phyloP scores from a whole-genome alignment of 139 green algal species.

The Limnomonas spitsbergensis region DNA sequence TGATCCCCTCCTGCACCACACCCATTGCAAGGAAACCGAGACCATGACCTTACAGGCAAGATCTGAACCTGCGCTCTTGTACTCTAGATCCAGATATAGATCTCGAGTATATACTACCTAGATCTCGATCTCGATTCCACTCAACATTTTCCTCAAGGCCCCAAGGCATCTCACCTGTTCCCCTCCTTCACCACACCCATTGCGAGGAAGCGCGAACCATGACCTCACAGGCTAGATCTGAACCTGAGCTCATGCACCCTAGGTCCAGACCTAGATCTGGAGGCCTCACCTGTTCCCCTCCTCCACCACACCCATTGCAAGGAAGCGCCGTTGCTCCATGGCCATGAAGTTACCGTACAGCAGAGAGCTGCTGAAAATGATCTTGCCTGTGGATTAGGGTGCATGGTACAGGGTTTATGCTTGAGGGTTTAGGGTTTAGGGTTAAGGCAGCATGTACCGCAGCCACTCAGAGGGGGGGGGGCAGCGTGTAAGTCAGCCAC shows the following conservation, averaged over 20 bases:
- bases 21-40: conserved; percentile 40
- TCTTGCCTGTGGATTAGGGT: conserved; percentile 13
- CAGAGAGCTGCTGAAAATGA: conserved; percentile 22
- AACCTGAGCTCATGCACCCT: no score
- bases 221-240: no score
- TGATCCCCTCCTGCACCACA: conserved; percentile 40
- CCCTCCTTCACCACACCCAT: conserved; percentile 45
- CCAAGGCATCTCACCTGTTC: no score
- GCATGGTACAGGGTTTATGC: neutral
- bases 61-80: no score
- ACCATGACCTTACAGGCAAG: no score
- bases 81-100: no score
- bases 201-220: conserved; percentile 31
- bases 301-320: conserved; percentile 46
- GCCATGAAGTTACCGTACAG: conserved; percentile 49
- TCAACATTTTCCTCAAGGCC: no score
- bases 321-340: conserved; percentile 44
- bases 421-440: neutral
- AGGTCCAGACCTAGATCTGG: no score
- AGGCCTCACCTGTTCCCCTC: conserved; percentile 33
- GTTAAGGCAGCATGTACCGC: neutral
- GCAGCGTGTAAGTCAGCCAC: neutral
- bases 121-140: no score
- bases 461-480: no score
- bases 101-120: no score